A percentile compares a stretch with the other conserved stretches of the same genome.
Evolutionary conservation across 2,329 filamentous ascomycete species (phyloP).

Genomic region (Ophiostoma ips): DNA sequence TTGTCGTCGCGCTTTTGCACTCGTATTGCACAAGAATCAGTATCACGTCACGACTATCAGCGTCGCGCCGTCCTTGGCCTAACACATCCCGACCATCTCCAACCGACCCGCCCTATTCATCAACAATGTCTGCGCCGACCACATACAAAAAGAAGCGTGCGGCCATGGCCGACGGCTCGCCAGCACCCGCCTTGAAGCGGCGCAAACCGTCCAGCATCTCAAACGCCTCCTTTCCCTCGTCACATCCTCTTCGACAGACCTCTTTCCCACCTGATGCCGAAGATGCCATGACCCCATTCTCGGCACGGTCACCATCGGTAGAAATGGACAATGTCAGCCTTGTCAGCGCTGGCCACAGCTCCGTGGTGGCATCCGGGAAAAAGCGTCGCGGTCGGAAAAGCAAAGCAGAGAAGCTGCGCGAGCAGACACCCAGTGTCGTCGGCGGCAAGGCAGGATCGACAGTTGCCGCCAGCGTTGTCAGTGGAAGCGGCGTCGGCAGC

Average conservation of each 20-base stretch:
- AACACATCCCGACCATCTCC: too few relatives aligned
- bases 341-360: conserved; percentile 33
- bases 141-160: conserved; percentile 43
- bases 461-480: conserved; percentile 25
- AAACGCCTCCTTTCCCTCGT: conserved; percentile 33
- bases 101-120: too few relatives aligned
- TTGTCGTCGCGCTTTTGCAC: too few relatives aligned
- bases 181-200: conserved; percentile 42
- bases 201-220: conserved; percentile 57
- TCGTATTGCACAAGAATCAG: too few relatives aligned
- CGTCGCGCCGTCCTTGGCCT: not conserved
- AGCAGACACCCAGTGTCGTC: conserved; percentile 25
- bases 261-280: conserved; percentile 55
- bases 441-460: conserved; percentile 33
- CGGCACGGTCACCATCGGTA: conserved; percentile 49
- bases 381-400: conserved; percentile 50
- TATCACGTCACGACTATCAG: not conserved
- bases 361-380: conserved; percentile 28
- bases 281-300: conserved; percentile 37
- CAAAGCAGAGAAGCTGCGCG: conserved; percentile 36
- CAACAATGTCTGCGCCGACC: not conserved
- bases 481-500: not conserved
- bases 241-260: conserved; percentile 64
- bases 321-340: conserved; percentile 48
- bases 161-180: conserved; percentile 34